Conservation (phyloP, 2,329 filamentous ascomycete species). For the Colletotrichum sp. region DNA sequence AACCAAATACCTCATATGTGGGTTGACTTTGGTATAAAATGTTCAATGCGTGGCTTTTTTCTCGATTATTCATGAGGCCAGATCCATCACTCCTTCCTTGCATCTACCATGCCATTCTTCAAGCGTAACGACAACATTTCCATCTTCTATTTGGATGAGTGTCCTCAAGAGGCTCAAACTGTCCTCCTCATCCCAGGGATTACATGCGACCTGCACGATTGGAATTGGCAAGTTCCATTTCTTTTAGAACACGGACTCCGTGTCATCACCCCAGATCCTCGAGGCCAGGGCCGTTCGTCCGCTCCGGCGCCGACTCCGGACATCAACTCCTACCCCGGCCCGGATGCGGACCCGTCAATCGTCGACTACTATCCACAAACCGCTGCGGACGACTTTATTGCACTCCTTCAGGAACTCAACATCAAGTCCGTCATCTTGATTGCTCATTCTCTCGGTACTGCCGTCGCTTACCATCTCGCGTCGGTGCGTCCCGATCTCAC, state of each 20-base stretch:
- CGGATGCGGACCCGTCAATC: neutral
- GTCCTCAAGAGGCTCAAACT: neutral
- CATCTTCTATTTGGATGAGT: slow-evolving; percentile 10
- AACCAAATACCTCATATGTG: neutral
- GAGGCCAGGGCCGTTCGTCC: slow-evolving; percentile 1
- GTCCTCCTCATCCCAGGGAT: neutral
- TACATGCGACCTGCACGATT: neutral
- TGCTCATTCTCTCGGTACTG: slow-evolving; percentile 1
- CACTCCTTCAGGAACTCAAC: neutral
- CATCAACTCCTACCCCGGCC: neutral
- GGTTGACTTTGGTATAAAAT: neutral
- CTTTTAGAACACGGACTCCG: neutral
- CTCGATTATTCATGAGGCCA: neutral
- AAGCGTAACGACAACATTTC: neutral
- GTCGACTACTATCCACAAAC: slow-evolving; percentile 14
- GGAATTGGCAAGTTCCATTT: slow-evolving; percentile 6
- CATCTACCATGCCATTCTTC: neutral
- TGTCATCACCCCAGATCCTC: slow-evolving; percentile 1
- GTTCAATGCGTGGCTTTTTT: neutral
- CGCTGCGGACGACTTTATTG: neutral
- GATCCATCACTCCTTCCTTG: neutral
- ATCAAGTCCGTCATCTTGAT: neutral
- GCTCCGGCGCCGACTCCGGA: neutral
- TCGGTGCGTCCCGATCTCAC: neutral
- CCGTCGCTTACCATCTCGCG: neutral